A percentile compares a stretch with the other conserved stretches of the same genome.
These are phyloP conservation scores for Penicillium coprophilum DNA, from an alignment of 495 filamentous ascomycete genomes.

Conservation along the genomic window DNA sequence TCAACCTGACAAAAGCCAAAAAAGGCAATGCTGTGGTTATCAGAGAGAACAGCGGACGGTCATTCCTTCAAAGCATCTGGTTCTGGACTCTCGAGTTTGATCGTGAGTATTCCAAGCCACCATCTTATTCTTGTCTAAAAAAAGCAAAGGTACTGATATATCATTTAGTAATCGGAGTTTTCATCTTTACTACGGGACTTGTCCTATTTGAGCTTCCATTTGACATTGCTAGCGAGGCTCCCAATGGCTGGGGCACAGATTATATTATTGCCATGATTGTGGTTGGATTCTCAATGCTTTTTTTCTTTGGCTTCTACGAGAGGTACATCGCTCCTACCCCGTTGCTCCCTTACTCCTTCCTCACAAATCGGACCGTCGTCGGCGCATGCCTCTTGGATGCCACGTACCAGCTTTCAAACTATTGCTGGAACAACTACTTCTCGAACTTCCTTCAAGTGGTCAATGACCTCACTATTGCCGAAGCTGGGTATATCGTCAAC, in stretches of 20 bases:
- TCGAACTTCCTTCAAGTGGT: constrained; percentile 68
- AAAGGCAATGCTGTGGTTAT: constrained; percentile 28
- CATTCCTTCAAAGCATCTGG: constrained; percentile 19
- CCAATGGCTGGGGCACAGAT: constrained; percentile 41
- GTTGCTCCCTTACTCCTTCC: constrained; percentile 55
- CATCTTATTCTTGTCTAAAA: not conserved
- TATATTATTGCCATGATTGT: constrained; percentile 55
- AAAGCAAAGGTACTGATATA: not conserved
- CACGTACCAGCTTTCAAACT: constrained; percentile 55
- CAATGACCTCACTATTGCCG: constrained; percentile 48
- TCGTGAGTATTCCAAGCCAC: constrained; percentile 13
- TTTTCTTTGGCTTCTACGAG: constrained; percentile 58
- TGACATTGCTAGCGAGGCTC: constrained; percentile 44
- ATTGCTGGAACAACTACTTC: constrained; percentile 48
- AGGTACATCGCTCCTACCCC: constrained; percentile 46
- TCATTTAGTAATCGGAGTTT: constrained; percentile 41
- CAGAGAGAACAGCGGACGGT: constrained; percentile 30
- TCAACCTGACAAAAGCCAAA: constrained; percentile 54
- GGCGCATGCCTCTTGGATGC: constrained; percentile 53
- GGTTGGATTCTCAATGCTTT: constrained; percentile 50
- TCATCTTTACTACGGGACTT: constrained; percentile 56
- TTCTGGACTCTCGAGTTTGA: constrained; percentile 25
- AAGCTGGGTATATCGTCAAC: constrained; percentile 54
- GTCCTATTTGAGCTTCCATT: constrained; percentile 59
- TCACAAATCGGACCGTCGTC: constrained; percentile 48